These are phyloP conservation scores for Bathelium albidoporum DNA, from an alignment of 495 filamentous ascomycete species.

Conservation along the genomic window DNA sequence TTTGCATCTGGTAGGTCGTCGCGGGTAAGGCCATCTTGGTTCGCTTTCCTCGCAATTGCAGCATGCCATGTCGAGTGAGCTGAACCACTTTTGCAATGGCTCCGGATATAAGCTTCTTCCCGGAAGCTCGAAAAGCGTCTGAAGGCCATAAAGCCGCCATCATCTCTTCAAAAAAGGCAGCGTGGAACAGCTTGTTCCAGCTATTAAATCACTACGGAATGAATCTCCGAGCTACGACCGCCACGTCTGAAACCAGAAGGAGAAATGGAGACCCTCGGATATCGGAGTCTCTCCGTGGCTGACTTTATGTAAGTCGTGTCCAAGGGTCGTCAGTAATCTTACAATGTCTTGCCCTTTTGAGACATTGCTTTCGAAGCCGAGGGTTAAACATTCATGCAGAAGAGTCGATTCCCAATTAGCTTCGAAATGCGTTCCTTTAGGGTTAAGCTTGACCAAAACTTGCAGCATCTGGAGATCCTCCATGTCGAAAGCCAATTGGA, in stretches of 20 bases:
- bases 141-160: neutral
- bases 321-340: slow-evolving; percentile 4
- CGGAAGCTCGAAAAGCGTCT: slow-evolving; percentile 5
- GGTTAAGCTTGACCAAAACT: neutral
- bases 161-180: slow-evolving; percentile 1
- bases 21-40: slow-evolving; percentile 4
- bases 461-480: slow-evolving; percentile 4
- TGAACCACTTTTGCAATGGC: slow-evolving; percentile 1
- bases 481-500: slow-evolving; percentile 2
- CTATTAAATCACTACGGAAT: slow-evolving; percentile 2
- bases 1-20: neutral
- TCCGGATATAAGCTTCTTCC: neutral
- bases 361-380: neutral
- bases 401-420: slow-evolving; percentile 1
- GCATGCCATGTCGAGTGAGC: slow-evolving; percentile 3
- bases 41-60: slow-evolving; percentile 2
- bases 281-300: slow-evolving; percentile 3
- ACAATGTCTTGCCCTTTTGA: slow-evolving; percentile 1
- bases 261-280: slow-evolving; percentile 4
- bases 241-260: slow-evolving; percentile 4
- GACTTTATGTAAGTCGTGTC: slow-evolving; percentile 5
- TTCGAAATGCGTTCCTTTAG: neutral
- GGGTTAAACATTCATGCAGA: slow-evolving; percentile 5
- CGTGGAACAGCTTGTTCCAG: slow-evolving; percentile 3
- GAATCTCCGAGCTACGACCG: slow-evolving; percentile 3